Evolutionary conservation across 2,329 filamentous ascomycete genomes (phyloP), one percentile per base, ranked within the genome.

Genomic region (Ceratocystis albifundus): DNA sequence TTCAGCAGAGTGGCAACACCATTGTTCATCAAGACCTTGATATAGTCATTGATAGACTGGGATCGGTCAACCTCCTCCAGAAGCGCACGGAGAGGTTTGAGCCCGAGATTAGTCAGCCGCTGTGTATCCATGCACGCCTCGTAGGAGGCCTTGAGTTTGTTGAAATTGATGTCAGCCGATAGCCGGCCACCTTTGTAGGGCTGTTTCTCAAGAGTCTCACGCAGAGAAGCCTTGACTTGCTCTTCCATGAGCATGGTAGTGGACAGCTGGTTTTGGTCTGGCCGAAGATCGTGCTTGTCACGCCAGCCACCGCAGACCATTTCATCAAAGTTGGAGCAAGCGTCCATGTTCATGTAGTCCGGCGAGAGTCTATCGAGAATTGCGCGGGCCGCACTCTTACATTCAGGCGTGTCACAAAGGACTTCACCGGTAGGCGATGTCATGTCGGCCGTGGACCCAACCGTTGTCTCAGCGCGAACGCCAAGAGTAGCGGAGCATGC

Each of bases 241-340:
- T 88, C 85, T n/a, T 75, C 76, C 82, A 88, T 84, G 68, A 83
- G 78, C 1, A 80, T 83, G 30, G 80, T 80, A 1, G 85, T 83
- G 68, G 85, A 87, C 36, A 80, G 80, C 70, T 81, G 79, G 44
- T 82, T 79, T 69, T 85, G 82, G 71, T 89, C 87, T 2, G 83
- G 76, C 1, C 86, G 81, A 67, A 89, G 80, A 71, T 88, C 85
- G 74, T 88, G 82, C 10, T 77, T 79, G 22, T 83, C 78, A 65
- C 80, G 77, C 82, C 86, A 89, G 8, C 86, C 86, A 66, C 84
- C 85, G 70, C 87, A 89, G 22, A 84, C 84, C 66, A 85, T 80
- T 72, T 85, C 78, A 68, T 88, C 84, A 67, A 90, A 90, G 71
- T 88, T 75, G n/a, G 78, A 80, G 71, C 87, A 90, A 1, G 87